A percentile compares a stretch with the other conserved stretches of the same genome.
Conservation (phyloP, 2,329 filamentous ascomycete species). For the Fusarium multiceps region DNA sequence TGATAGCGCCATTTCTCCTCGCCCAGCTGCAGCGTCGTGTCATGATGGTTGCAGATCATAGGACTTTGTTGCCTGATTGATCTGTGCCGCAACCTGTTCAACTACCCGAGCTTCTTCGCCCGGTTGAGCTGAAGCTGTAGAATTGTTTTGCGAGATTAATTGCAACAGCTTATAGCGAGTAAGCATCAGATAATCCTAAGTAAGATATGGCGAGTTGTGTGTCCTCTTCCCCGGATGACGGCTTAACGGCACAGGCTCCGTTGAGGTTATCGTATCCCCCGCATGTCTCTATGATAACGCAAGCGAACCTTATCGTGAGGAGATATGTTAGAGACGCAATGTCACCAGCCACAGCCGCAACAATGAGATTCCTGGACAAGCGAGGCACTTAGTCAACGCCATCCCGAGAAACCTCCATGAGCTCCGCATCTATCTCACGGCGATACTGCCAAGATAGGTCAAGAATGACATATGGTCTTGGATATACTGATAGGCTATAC, state of each 20-base stretch:
- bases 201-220: slow-evolving; percentile 33
- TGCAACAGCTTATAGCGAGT: slow-evolving; percentile 54
- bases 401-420: slow-evolving; percentile 36
- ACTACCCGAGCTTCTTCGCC: slow-evolving; percentile 66
- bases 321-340: not conserved
- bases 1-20: not conserved
- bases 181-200: not conserved
- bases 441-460: slow-evolving; percentile 74
- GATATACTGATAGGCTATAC: slow-evolving; percentile 69
- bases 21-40: too few species aligned
- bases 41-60: slow-evolving; percentile 54
- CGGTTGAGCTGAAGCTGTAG: slow-evolving; percentile 47
- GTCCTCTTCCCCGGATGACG: slow-evolving; percentile 28
- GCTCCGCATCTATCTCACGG: slow-evolving; percentile 53
- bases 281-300: slow-evolving; percentile 53
- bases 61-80: slow-evolving; percentile 41
- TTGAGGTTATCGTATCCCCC: slow-evolving; percentile 57
- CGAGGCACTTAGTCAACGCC: slow-evolving; percentile 45
- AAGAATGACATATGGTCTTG: slow-evolving; percentile 66
- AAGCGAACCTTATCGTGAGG: slow-evolving; percentile 31
- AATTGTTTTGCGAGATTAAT: not conserved
- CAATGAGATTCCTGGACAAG: slow-evolving; percentile 49
- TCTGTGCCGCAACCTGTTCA: slow-evolving; percentile 58
- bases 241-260: slow-evolving; percentile 37
- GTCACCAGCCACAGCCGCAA: slow-evolving; percentile 53